Conservation (phyloP, 345 rosid species). For the Heritiera littoralis region DNA sequence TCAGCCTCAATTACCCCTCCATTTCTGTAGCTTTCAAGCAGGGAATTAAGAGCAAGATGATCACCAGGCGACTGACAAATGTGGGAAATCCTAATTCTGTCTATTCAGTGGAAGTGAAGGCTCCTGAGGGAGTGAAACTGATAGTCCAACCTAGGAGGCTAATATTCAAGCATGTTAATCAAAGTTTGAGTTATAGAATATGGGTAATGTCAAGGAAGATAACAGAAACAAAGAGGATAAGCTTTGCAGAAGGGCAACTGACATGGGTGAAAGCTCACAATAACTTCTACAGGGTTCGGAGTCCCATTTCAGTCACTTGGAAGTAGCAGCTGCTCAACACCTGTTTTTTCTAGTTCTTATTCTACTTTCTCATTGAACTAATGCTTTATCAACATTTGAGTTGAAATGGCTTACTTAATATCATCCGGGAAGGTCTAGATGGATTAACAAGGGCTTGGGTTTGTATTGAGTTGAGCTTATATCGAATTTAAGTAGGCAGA, state of each 20-base stretch:
- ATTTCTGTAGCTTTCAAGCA: constrained; percentile 61
- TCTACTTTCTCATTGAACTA: constrained; percentile 7
- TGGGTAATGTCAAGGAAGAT: constrained; percentile 59
- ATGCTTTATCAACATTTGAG: neutral
- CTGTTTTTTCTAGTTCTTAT: neutral
- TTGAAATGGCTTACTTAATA: neutral
- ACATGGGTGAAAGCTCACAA: constrained; percentile 67
- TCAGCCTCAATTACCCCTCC: constrained; percentile 86
- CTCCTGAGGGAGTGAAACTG: constrained; percentile 62
- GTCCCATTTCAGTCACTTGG: constrained; percentile 86
- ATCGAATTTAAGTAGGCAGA: constrained; percentile 11
- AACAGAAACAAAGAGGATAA: constrained; percentile 26
- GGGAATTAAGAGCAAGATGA: constrained; percentile 50
- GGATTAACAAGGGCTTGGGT: too few species aligned
- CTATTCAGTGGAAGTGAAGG: constrained; percentile 62
- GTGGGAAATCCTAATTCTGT: constrained; percentile 68
- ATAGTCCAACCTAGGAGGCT: constrained; percentile 60
- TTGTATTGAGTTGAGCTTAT: neutral
- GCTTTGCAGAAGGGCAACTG: constrained; percentile 65
- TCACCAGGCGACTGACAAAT: constrained; percentile 65
- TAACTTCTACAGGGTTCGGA: constrained; percentile 53
- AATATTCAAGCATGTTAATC: constrained; percentile 48
- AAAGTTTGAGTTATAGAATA: constrained; percentile 61
- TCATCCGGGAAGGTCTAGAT: too few species aligned
- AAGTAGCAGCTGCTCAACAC: constrained; percentile 28